These are phyloP conservation scores for Aspergillus nidulans DNA, from an alignment of 495 filamentous ascomycete genomes.

Conservation along the genomic window DNA sequence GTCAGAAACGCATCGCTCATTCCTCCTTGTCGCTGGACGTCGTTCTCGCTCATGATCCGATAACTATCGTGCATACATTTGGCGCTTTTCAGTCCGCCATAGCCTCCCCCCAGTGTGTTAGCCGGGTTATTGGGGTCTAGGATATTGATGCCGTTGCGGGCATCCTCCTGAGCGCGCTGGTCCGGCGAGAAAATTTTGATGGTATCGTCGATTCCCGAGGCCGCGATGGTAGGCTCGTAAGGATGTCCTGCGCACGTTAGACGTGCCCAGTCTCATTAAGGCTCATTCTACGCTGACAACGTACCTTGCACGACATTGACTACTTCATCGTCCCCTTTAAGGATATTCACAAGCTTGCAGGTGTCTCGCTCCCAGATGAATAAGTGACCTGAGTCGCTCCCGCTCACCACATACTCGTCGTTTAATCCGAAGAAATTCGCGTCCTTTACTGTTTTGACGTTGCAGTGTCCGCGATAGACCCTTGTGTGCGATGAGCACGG, in stretches of 20 bases:
- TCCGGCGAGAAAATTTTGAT: slow-evolving; percentile 75
- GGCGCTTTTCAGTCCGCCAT: slow-evolving; percentile 49
- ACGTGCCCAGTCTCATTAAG: not conserved
- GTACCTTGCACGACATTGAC: slow-evolving; percentile 69
- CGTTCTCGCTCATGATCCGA: slow-evolving; percentile 61
- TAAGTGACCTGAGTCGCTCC: slow-evolving; percentile 63
- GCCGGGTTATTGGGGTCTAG: slow-evolving; percentile 37
- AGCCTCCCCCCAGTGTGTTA: slow-evolving; percentile 25
- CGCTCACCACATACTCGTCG: slow-evolving; percentile 72
- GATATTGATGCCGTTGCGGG: slow-evolving; percentile 53
- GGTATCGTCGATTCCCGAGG: slow-evolving; percentile 69
- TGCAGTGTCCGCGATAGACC: slow-evolving; percentile 64
- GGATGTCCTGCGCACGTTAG: slow-evolving; percentile 51
- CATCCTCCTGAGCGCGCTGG: slow-evolving; percentile 52
- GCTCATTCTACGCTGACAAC: not conserved
- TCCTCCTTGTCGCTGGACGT: slow-evolving; percentile 56
- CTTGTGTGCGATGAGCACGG: slow-evolving; percentile 56
- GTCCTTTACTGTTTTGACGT: slow-evolving; percentile 71
- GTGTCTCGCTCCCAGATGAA: slow-evolving; percentile 72
- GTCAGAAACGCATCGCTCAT: slow-evolving; percentile 60
- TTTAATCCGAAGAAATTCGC: slow-evolving; percentile 68
- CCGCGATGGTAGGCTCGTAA: slow-evolving; percentile 66
- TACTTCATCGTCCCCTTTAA: slow-evolving; percentile 67
- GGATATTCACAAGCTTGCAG: slow-evolving; percentile 59
- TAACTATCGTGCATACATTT: slow-evolving; percentile 60